Evolutionary conservation across 805 yeast genomes (phyloP).

Genomic region (Yamadazyma akitaensis): DNA sequence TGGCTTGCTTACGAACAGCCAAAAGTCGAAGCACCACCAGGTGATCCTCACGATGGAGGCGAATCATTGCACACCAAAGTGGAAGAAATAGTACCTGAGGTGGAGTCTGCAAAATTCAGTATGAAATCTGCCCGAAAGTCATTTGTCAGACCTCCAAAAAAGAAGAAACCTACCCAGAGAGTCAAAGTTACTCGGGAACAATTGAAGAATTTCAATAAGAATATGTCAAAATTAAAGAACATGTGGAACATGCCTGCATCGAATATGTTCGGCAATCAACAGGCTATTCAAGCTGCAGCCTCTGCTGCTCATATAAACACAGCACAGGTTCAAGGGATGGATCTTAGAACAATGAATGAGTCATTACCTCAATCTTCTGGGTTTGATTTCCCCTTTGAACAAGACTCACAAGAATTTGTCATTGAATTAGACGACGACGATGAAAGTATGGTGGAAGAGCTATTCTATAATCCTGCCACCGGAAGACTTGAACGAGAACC

Average conservation of each 20-base stretch:
- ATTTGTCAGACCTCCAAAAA: neutral
- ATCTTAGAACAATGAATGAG: constrained; percentile 10
- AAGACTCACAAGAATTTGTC: constrained; percentile 22
- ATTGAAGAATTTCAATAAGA: constrained; percentile 14
- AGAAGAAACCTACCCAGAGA: constrained; percentile 7
- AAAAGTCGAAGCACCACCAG: neutral
- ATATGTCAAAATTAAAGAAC: constrained; percentile 18
- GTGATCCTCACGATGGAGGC: neutral
- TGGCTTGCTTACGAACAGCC: constrained; percentile 33
- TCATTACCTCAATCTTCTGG: constrained; percentile 14
- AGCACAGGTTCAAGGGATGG: neutral
- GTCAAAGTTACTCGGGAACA: constrained; percentile 12
- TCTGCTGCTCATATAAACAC: neutral
- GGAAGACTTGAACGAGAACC: constrained; percentile 29
- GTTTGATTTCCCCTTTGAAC: constrained; percentile 9
- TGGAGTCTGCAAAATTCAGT: constrained; percentile 1
- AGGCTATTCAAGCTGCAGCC: neutral
- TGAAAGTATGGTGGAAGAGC: constrained; percentile 20
- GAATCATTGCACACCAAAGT: neutral
- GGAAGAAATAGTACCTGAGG: constrained; percentile 2
- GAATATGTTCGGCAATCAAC: constrained; percentile 11
- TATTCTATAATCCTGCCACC: constrained; percentile 31
- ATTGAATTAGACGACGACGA: constrained; percentile 26
- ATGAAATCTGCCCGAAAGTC: neutral
- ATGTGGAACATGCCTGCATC: constrained; percentile 35